A percentile compares a stretch with the other conserved stretches of the same genome.
These are phyloP conservation scores for Ziziphus jujuba DNA, from an alignment of 306 rosid species.

Conservation along the genomic window DNA sequence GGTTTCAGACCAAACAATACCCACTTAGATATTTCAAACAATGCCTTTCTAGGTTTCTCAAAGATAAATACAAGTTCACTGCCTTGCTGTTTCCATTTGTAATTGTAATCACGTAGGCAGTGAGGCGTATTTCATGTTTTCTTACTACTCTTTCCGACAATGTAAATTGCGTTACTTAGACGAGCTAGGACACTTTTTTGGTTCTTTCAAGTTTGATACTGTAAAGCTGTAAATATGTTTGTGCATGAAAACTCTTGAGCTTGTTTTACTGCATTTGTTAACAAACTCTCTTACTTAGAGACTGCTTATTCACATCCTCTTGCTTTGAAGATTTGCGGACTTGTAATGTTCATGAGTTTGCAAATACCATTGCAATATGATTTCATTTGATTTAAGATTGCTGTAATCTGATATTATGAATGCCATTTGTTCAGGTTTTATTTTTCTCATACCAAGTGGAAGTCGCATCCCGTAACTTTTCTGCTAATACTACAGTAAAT, in stretches of 20 bases:
- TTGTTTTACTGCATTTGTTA: not conserved
- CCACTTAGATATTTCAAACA: not conserved
- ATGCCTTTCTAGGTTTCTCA: slow-evolving; percentile 16
- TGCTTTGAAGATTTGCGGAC: too few species aligned
- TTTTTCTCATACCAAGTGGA: too few species aligned
- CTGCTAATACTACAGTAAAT: too few species aligned
- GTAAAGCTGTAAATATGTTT: slow-evolving; percentile 42
- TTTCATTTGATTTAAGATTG: too few species aligned
- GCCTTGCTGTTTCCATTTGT: slow-evolving; percentile 18
- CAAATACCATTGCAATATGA: too few species aligned
- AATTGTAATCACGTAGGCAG: slow-evolving; percentile 26
- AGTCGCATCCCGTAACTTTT: too few species aligned
- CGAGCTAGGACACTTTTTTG: slow-evolving; percentile 15
- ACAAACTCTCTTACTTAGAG: not conserved
- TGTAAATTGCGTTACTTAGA: slow-evolving; percentile 46
- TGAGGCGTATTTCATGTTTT: slow-evolving; percentile 10
- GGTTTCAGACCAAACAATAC: slow-evolving; percentile 49
- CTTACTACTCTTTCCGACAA: slow-evolving; percentile 23
- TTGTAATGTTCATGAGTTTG: too few species aligned
- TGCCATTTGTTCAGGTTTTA: too few species aligned
- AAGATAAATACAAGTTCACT: slow-evolving; percentile 11
- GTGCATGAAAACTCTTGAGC: slow-evolving; percentile 26
- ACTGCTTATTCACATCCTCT: not conserved
- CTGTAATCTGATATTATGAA: too few species aligned
- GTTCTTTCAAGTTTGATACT: slow-evolving; percentile 11